Evolutionary conservation across 1,139 yeast genomes (phyloP).

Genomic region (Blastobotrys persicus): DNA sequence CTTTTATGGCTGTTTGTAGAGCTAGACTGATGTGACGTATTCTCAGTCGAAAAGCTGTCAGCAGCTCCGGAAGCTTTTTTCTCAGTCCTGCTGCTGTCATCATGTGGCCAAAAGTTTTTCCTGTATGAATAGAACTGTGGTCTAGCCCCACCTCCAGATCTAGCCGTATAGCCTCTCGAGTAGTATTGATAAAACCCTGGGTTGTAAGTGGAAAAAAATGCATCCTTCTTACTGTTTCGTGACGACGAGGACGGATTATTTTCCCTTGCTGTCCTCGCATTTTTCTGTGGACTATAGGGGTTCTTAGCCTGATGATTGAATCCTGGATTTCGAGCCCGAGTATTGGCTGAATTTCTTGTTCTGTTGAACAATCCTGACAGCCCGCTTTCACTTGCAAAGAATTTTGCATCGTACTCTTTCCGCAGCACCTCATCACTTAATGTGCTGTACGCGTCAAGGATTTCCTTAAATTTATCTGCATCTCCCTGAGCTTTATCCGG

Average conservation of each 20-base stretch:
- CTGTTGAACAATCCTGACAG: slow-evolving; percentile 1
- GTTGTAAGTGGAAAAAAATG: background rate
- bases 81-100: background rate
- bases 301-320: background rate
- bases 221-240: slow-evolving; percentile 3
- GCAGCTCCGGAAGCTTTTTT: background rate
- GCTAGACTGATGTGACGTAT: background rate
- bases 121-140: background rate
- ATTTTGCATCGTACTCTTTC: slow-evolving; percentile 56
- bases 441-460: slow-evolving; percentile 82
- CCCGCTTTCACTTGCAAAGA: background rate
- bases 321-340: background rate
- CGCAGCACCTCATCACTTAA: slow-evolving; percentile 69
- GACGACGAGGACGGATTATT: background rate
- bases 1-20: background rate
- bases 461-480: slow-evolving; percentile 75
- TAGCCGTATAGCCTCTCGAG: background rate
- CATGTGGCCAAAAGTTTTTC: slow-evolving; percentile 4
- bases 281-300: background rate
- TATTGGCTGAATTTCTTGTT: background rate
- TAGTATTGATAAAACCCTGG: slow-evolving; percentile 6
- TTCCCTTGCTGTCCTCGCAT: background rate
- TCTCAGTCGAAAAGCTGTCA: background rate
- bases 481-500: slow-evolving; percentile 68
- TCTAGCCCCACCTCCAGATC: background rate